Evolutionary conservation across 1,139 yeast genomes (phyloP).

Genomic region (Kodamaea sp.): DNA sequence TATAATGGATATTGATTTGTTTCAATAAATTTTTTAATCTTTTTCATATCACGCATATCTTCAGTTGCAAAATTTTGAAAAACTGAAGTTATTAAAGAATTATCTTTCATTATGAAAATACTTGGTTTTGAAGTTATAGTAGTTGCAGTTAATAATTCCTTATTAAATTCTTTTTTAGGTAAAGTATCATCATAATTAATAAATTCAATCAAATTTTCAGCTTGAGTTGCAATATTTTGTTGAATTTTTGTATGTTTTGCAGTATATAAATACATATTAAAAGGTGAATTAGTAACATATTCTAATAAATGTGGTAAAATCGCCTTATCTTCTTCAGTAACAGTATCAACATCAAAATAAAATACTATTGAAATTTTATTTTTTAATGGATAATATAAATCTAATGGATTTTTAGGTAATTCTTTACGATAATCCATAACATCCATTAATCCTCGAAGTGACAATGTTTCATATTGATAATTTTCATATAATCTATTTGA

Average conservation of each 20-base stretch:
- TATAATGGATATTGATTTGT: constrained; percentile 48
- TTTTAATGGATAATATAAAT: constrained; percentile 39
- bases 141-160: constrained; percentile 46
- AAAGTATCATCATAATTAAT: constrained; percentile 39
- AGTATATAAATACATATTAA: constrained; percentile 50
- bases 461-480: constrained; percentile 36
- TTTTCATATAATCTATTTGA: constrained; percentile 33
- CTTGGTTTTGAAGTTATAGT: constrained; percentile 61
- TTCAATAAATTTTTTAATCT: constrained; percentile 47
- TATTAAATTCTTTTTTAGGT: constrained; percentile 32
- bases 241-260: constrained; percentile 46
- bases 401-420: constrained; percentile 32
- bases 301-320: constrained; percentile 58
- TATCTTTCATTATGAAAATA: constrained; percentile 55
- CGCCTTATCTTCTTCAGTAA: constrained; percentile 56
- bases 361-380: constrained; percentile 50
- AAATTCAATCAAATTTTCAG: constrained; percentile 35
- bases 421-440: constrained; percentile 37
- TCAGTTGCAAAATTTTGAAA: constrained; percentile 61
- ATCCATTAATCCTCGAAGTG: constrained; percentile 35
- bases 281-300: constrained; percentile 53
- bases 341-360: constrained; percentile 49
- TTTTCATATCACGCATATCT: constrained; percentile 50
- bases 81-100: constrained; percentile 47
- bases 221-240: constrained; percentile 39